Percentiles rank a stretch among this genome's conserved stretches.
These are phyloP conservation scores for Candolleomyces efflorescens DNA, from an alignment of 768 basidiomycete genomes.

Conservation along the genomic window DNA sequence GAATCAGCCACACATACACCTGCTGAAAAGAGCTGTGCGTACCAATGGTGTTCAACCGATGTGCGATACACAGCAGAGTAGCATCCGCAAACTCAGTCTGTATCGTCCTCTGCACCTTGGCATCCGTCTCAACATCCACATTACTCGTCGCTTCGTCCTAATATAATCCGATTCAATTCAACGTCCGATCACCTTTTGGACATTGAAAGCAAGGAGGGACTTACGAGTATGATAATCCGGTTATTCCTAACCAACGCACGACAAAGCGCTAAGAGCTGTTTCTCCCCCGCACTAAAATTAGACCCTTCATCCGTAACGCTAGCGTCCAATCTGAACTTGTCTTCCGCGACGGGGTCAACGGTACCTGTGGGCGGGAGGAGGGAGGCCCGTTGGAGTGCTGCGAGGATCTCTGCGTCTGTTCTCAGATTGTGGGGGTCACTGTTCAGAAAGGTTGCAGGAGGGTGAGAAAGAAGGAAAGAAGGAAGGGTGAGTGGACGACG, in stretches of 20 bases:
- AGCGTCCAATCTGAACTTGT: conserved; percentile 67
- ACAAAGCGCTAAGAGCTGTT: conserved; percentile 52
- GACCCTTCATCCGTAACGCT: conserved; percentile 47
- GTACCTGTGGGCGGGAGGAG: conserved; percentile 50
- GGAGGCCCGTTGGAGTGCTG: conserved; percentile 56
- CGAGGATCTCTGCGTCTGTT: conserved; percentile 60
- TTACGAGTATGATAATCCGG: conserved; percentile 45
- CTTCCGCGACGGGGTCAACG: conserved; percentile 41
- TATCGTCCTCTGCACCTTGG: conserved; percentile 60
- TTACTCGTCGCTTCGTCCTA: conserved; percentile 64
- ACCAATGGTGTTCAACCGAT: conserved; percentile 51
- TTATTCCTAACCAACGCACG: conserved; percentile 59
- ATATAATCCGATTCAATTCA: background rate
- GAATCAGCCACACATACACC: background rate
- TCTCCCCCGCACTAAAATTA: conserved; percentile 56
- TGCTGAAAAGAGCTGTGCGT: conserved; percentile 8
- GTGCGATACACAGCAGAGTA: conserved; percentile 50
- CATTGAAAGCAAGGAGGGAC: background rate
- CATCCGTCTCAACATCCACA: conserved; percentile 61
- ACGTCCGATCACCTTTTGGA: too few relatives aligned
- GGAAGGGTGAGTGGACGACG: conserved; percentile 13
- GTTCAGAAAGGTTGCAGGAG: too few relatives aligned
- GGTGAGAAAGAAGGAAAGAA: background rate
- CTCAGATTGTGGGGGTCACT: conserved; percentile 30
- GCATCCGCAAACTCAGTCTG: conserved; percentile 52